Evolutionary conservation across 345 rosid species (phyloP), one percentile per base, ranked within the genome.

Genomic region (Mangifera indica): DNA sequence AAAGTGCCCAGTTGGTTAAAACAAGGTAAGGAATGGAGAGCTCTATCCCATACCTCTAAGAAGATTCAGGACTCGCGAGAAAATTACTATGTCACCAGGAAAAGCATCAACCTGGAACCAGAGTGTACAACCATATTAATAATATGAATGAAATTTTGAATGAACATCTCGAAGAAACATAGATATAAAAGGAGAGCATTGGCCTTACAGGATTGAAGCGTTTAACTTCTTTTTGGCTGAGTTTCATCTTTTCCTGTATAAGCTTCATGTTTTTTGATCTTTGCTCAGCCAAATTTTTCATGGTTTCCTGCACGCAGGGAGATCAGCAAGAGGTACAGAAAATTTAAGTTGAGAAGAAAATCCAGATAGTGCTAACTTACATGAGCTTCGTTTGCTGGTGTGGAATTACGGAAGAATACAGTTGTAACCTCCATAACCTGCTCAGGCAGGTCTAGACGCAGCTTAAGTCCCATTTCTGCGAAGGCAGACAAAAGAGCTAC

Each of bases 71-170:
- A 95, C 98, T 79, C 99, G 84, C 25, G 88, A 66, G 85, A 95
- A 92, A 74, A 95, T 92, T 53, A 95, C 93, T 79, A 95, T 95
- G 81, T 95, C 99, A 54, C 99, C 98, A 61, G 99, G 99, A 84
- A 95, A 90, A 63, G 98, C 99, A 83, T 95, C 99, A 76, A 95
- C 86, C 99, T 95, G 87, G 60, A 76, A 72, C 72, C 12, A 46
- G 52, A 71, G 46, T 6, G 57, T 18, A 65, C 66, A 53, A 71
- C 7, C n/a, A 73, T n/a, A 25, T 48, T 34, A 73, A 57, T 51
- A 49, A 51, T 54, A 51, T 46, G 53, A 54, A 70, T 18, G 52
- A 70, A 61, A 71, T 44, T 46, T 66, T 62, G 0, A 57, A 45
- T 12, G 37, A 42, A 65, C 59, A 67, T 26, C 65, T 56, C 59